Base-by-base conservation (phyloP, 306 rosid species). In the Hylodesmum podocarpum region DNA sequence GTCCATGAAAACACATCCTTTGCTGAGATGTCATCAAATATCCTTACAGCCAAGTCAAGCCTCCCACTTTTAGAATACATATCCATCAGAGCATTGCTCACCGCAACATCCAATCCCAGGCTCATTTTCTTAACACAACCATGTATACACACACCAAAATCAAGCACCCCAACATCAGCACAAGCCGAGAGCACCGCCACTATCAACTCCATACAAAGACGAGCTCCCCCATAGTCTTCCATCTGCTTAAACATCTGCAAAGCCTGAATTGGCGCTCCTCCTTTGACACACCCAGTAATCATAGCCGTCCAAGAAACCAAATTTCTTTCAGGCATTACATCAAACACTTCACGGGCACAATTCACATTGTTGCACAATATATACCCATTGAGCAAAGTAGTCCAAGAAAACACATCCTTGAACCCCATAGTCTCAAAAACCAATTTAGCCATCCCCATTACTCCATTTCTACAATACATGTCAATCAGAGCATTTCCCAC, bases 1-100 rank as follows among this genome's bases (percentile, higher is more conserved):
- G 83, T 82, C 77, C 86, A 72, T 2, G 86, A 65, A 66, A 72
- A 72, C 51, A 77, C 46, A 58, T 78, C 80, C 72, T 66, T 82
- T 13, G 57, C 19, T 70, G 57, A 19, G 49, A 77, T 77, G 6
- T 65, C 86, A 55, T 72, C 44, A 44, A 82, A 77, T 18, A 57
- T 2, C 33, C 70, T 66, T 28, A 12, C 25, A 55, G 62, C 83
- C 66, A 64, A 47, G 11, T 71, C 76, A 71, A 82, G 75, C 79
- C 74, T 82, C 33, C 85, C 79, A 28, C 81, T 34, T 66, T 65
- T 82, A 1, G 72, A 67, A 16, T 67, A 81, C 80, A 74, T 47
- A 57, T 73, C 51, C 64, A 80, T 43, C 75, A 73, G 7, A 33
- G 80, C 80, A 65, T 65, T 73, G 22, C 53, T 67, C 76, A 81